phyloP scores from a whole-genome alignment of 352 stramenopile genomes.

The Albugo laibachii region DNA sequence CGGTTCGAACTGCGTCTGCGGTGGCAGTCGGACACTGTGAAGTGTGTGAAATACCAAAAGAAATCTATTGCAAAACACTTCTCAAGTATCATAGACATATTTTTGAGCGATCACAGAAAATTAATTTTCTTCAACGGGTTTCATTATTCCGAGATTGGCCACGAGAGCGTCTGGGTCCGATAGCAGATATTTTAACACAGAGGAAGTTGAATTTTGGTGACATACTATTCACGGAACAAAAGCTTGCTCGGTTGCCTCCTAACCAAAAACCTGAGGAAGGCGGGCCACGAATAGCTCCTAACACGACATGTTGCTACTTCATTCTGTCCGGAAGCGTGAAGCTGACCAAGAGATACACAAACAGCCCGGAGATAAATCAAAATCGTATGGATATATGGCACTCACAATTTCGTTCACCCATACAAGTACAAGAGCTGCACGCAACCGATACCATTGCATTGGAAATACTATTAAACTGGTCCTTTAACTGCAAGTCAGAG shows the following conservation, averaged over 20 bases:
- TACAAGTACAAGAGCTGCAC: not conserved
- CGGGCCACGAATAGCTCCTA: not conserved
- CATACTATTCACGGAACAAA: slow-evolving; percentile 14
- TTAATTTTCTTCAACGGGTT: slow-evolving; percentile 30
- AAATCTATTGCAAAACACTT: slow-evolving; percentile 27
- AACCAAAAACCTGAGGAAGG: slow-evolving; percentile 1
- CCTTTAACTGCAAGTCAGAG: not conserved
- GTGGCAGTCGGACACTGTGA: slow-evolving; percentile 23
- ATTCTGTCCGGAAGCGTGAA: not conserved
- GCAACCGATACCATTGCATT: not conserved
- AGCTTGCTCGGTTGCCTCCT: slow-evolving; percentile 13
- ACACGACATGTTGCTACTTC: not conserved
- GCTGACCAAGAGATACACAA: not conserved
- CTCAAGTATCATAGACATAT: slow-evolving; percentile 22
- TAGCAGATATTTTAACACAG: slow-evolving; percentile 24
- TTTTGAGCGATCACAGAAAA: slow-evolving; percentile 22
- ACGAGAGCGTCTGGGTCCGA: slow-evolving; percentile 12
- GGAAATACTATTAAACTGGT: not conserved
- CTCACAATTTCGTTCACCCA: not conserved
- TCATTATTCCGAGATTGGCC: slow-evolving; percentile 27
- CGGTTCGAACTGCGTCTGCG: slow-evolving; percentile 26
- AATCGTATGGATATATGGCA: not conserved
- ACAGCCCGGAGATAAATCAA: not conserved
- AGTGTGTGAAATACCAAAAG: slow-evolving; percentile 19
- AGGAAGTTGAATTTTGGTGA: slow-evolving; percentile 22